These are phyloP conservation scores for Chaetomium olivaceum DNA, from an alignment of 2,329 filamentous ascomycete species.

Conservation along the genomic window DNA sequence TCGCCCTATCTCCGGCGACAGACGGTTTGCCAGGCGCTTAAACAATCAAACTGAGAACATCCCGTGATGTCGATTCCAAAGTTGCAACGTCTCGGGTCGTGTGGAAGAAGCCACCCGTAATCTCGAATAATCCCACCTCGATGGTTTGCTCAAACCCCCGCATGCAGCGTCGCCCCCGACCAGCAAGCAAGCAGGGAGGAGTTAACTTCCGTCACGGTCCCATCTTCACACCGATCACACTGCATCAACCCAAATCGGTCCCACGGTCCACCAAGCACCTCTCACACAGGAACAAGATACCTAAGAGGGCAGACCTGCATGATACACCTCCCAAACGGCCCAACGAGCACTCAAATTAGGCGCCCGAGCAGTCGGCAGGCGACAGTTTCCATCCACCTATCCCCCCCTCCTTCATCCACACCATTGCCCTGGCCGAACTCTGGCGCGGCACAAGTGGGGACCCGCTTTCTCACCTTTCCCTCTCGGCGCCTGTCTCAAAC, in stretches of 20 bases:
- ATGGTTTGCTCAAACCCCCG: not conserved
- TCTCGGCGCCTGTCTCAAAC: slow-evolving; percentile 17
- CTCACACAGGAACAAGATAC: not conserved
- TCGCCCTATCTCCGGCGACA: not conserved
- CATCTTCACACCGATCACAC: slow-evolving; percentile 18
- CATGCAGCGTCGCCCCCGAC: not conserved
- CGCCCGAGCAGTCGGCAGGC: slow-evolving; percentile 9
- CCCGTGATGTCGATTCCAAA: not conserved
- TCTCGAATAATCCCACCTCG: slow-evolving; percentile 2
- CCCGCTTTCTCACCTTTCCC: slow-evolving; percentile 13
- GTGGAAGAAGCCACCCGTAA: not conserved
- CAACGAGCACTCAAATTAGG: slow-evolving; percentile 18
- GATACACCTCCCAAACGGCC: slow-evolving; percentile 11
- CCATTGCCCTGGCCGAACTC: not conserved
- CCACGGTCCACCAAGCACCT: slow-evolving; percentile 4
- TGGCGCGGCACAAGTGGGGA: slow-evolving; percentile 20
- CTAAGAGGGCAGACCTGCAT: slow-evolving; percentile 9
- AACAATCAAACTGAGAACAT: slow-evolving; percentile 6
- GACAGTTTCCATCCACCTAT: too few relatives aligned
- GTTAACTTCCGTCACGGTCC: not conserved
- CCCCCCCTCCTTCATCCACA: not conserved
- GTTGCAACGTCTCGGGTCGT: not conserved
- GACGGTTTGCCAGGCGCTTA: slow-evolving; percentile 1
- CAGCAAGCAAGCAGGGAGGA: not conserved
- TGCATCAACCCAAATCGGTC: slow-evolving; percentile 21